Conservation (phyloP, 2,329 filamentous ascomycete genomes). For the Scytalidium lignicola region DNA sequence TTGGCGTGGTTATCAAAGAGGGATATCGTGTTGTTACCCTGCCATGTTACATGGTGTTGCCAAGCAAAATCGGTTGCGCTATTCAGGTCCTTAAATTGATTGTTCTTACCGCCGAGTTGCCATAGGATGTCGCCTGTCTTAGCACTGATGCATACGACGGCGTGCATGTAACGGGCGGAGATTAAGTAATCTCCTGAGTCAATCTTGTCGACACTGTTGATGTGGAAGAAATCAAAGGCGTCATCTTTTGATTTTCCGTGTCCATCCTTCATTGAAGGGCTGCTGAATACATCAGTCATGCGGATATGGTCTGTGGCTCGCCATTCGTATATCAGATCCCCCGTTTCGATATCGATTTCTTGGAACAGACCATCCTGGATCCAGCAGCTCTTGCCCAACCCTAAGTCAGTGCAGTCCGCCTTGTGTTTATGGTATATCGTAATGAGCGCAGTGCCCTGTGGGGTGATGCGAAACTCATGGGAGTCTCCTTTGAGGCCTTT, state of each 20-base stretch:
- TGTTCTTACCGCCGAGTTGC: conserved; percentile 39
- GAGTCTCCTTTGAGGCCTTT: conserved; percentile 34
- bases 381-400: conserved; percentile 5
- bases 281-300: conserved; percentile 12
- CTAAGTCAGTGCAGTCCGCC: conserved; percentile 5
- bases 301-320: conserved; percentile 33
- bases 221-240: conserved; percentile 22
- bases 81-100: conserved; percentile 31
- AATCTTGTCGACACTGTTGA: conserved; percentile 34
- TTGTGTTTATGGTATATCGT: conserved; percentile 29
- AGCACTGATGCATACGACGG: conserved; percentile 40
- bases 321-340: conserved; percentile 46
- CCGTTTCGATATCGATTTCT: conserved; percentile 47
- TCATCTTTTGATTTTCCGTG: conserved; percentile 11
- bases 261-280: conserved; percentile 10
- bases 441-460: conserved; percentile 35
- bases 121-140: conserved; percentile 41
- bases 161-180: conserved; percentile 39
- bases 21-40: conserved; percentile 13
- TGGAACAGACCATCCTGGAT: conserved; percentile 30
- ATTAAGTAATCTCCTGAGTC: conserved; percentile 39
- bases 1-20: conserved; percentile 29
- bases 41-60: conserved; percentile 42
- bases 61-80: conserved; percentile 41
- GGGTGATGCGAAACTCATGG: conserved; percentile 39